Base-by-base conservation (phyloP, 2,329 filamentous ascomycete genomes). In the Whalleya microplaca region DNA sequence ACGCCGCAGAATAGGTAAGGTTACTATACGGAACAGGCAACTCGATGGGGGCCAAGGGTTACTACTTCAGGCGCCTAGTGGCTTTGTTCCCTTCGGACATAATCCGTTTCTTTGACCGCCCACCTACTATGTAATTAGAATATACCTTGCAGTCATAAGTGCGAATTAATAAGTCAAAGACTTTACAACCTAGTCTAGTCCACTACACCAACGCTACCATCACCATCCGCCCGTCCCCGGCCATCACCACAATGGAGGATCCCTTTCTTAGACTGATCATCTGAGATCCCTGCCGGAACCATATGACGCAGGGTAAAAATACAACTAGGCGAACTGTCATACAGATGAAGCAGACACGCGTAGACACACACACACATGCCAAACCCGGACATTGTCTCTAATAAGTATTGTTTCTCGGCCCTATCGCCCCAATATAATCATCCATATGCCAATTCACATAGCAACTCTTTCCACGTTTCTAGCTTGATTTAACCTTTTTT, bases 341-440 rank as follows among this genome's bases (percentile, higher is more conserved):
- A 69, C 67, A 68, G 58, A 68, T 65, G 65, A 69, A 68, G 67
- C 64, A 66, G 64, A 65, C 59, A 69, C 61, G 67, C 64, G 66
- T 64, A 64, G 54, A 63, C 59, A 63, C 64, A 66, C 65, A 70
- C 69, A 69, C 65, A 65, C 70, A 71, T 72, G 69, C 69, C 69
- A 71, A 71, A 72, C 67, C 8, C 64, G 58, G 64, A 66, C 69
- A 67, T 67, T 71, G 69, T 71, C 66, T 71, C 67, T 69, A 60
- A 66, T 63, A 64, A 62, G 57, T 70, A 66, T 68, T 66, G 66
- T 69, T 68, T 71, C 68, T 72, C 70, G 70, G 69, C 68, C 69
- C 68, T 69, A 71, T 64, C 65, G 64, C 64, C 65, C 70, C 65
- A 72, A 72, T 72, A 72, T 72, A 71, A 69, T 63, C 68, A 62